Percentiles rank a stretch among this genome's conserved stretches.
These are phyloP conservation scores for Magnusiomyces fungicola DNA, from an alignment of 1,139 yeast species.

Conservation along the genomic window DNA sequence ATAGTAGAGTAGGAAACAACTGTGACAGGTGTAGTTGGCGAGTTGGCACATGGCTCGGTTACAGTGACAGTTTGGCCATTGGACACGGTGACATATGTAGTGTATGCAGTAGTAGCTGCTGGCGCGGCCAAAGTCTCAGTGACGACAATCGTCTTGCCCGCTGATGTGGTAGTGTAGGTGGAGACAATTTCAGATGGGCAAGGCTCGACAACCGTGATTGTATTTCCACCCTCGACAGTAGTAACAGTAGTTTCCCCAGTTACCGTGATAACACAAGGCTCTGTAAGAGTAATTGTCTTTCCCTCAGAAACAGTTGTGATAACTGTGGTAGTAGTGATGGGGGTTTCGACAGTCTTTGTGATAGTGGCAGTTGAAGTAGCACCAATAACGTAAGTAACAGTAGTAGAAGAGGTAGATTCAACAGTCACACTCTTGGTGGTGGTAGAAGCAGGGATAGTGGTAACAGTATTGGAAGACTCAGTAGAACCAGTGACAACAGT, in stretches of 20 bases:
- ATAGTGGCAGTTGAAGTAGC: slow-evolving; percentile 9
- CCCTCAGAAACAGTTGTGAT: slow-evolving; percentile 10
- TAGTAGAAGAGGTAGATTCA: slow-evolving; percentile 9
- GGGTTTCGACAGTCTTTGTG: slow-evolving; percentile 6
- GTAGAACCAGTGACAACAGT: too few relatives aligned
- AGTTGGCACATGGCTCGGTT: slow-evolving; percentile 12
- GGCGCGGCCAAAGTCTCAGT: not conserved
- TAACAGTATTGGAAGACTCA: not conserved
- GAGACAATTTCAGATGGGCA: slow-evolving; percentile 13
- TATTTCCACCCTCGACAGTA: slow-evolving; percentile 7
- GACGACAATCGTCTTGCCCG: not conserved
- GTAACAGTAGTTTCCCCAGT: slow-evolving; percentile 12
- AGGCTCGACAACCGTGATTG: slow-evolving; percentile 13
- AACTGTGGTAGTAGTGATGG: slow-evolving; percentile 5
- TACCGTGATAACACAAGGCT: too few relatives aligned
- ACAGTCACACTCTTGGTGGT: not conserved
- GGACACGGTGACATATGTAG: slow-evolving; percentile 9
- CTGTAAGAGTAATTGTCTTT: slow-evolving; percentile 1
- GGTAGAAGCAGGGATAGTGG: too few relatives aligned
- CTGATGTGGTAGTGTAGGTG: not conserved
- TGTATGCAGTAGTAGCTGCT: slow-evolving; percentile 2
- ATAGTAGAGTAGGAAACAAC: slow-evolving; percentile 2
- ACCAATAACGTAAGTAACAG: slow-evolving; percentile 10
- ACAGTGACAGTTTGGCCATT: slow-evolving; percentile 12
- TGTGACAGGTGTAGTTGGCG: slow-evolving; percentile 8